Evolutionary conservation across 768 basidiomycete species (phyloP).

Genomic region (Cytidiella melzeri): DNA sequence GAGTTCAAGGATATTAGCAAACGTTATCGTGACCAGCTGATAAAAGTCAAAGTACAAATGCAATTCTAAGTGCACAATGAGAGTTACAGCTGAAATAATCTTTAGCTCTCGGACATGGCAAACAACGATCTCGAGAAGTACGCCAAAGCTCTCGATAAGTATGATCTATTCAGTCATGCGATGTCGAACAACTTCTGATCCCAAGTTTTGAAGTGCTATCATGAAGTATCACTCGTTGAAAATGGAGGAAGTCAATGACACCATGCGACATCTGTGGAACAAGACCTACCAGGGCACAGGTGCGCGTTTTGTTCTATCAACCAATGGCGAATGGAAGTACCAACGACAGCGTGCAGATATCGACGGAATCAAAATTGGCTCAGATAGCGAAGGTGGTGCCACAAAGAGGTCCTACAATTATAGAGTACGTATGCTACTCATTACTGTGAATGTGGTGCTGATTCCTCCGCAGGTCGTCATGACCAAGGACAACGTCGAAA

Average conservation of each 20-base stretch:
- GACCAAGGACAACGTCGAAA: slow-evolving; percentile 98
- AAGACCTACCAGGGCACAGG: slow-evolving; percentile 99
- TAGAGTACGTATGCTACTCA: slow-evolving; percentile 49
- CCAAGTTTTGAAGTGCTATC: slow-evolving; percentile 62
- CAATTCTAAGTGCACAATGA: neutral
- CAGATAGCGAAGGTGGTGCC: slow-evolving; percentile 87
- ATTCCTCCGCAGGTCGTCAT: slow-evolving; percentile 76
- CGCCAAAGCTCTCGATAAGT: slow-evolving; percentile 96
- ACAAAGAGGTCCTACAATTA: slow-evolving; percentile 96
- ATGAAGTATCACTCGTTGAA: slow-evolving; percentile 97
- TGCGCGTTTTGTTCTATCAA: slow-evolving; percentile 26
- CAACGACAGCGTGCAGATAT: slow-evolving; percentile 56
- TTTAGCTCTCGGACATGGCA: slow-evolving; percentile 94
- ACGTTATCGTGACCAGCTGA: slow-evolving; percentile 83
- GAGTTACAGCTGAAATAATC: neutral
- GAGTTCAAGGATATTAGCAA: slow-evolving; percentile 87
- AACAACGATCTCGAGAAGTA: slow-evolving; percentile 98
- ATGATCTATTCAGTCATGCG: slow-evolving; percentile 21
- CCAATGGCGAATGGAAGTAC: neutral
- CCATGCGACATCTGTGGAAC: slow-evolving; percentile 95
- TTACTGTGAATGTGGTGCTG: neutral
- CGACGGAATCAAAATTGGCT: slow-evolving; percentile 92
- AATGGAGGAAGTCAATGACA: slow-evolving; percentile 99
- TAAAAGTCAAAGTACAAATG: slow-evolving; percentile 81
- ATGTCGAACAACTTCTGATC: slow-evolving; percentile 10